Percentiles rank a stretch among this genome's conserved stretches.
phyloP scores from a whole-genome alignment of 129 eudicot species.

The Pittosporum tobira region DNA sequence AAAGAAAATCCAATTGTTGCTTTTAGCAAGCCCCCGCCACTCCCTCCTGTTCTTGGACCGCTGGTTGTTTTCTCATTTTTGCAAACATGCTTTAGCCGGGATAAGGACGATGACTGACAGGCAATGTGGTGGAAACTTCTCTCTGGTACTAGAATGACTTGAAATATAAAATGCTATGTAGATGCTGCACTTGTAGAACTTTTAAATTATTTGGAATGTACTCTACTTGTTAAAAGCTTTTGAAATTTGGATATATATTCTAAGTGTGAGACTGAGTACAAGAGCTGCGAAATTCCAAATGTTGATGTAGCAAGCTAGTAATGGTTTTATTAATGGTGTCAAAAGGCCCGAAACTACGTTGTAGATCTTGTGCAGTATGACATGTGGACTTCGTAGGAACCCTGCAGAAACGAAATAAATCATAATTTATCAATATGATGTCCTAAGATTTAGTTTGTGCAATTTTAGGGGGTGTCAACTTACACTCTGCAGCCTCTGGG shows the following conservation, averaged over 20 bases:
- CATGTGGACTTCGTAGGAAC: slow-evolving; percentile 54
- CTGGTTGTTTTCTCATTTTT: slow-evolving; percentile 55
- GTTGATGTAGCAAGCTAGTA: slow-evolving; percentile 50
- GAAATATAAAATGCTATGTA: background rate
- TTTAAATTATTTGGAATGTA: background rate
- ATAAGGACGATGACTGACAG: slow-evolving; percentile 42
- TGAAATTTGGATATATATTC: slow-evolving; percentile 19
- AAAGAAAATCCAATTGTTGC: slow-evolving; percentile 51
- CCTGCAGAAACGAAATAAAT: slow-evolving; percentile 24
- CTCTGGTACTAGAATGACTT: slow-evolving; percentile 6
- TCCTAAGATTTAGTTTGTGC: background rate
- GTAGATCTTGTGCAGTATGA: slow-evolving; percentile 36
- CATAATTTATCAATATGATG: background rate
- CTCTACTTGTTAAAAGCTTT: slow-evolving; percentile 17
- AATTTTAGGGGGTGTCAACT: slow-evolving; percentile 7
- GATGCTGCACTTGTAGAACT: background rate
- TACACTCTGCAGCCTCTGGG: slow-evolving; percentile 77
- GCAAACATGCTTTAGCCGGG: slow-evolving; percentile 46
- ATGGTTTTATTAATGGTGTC: slow-evolving; percentile 55
- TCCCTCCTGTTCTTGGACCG: slow-evolving; percentile 66
- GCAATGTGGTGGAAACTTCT: slow-evolving; percentile 17
- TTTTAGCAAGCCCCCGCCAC: slow-evolving; percentile 77
- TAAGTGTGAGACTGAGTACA: slow-evolving; percentile 28
- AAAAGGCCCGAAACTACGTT: slow-evolving; percentile 28
- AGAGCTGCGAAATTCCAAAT: slow-evolving; percentile 33